Evolutionary conservation across 2,329 filamentous ascomycete genomes (phyloP).

Genomic region (Pseudocercospora macadamiae): DNA sequence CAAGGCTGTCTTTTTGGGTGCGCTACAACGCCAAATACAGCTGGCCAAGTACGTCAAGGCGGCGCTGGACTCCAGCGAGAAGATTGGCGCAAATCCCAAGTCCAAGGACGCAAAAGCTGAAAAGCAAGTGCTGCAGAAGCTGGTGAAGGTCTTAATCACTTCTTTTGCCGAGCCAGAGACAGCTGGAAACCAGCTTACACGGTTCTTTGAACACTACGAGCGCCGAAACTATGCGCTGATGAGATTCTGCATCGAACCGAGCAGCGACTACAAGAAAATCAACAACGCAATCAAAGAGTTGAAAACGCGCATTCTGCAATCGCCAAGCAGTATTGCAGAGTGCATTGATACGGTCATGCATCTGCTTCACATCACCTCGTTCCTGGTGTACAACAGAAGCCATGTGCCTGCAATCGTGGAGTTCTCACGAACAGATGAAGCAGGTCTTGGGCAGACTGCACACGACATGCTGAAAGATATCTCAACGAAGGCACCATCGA

Average conservation of each 20-base stretch:
- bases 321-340: conserved; percentile 58
- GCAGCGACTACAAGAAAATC: conserved; percentile 90
- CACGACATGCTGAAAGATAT: conserved; percentile 92
- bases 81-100: conserved; percentile 63
- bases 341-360: conserved; percentile 80
- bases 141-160: conserved; percentile 72
- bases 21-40: conserved; percentile 76
- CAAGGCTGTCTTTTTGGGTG: conserved; percentile 84
- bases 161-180: conserved; percentile 76
- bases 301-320: conserved; percentile 66
- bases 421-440: conserved; percentile 80
- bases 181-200: conserved; percentile 77
- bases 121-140: conserved; percentile 64
- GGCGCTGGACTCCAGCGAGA: conserved; percentile 84
- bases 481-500: conserved; percentile 81
- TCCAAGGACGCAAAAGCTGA: conserved; percentile 75
- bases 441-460: conserved; percentile 74
- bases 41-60: conserved; percentile 73
- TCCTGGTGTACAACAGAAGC: conserved; percentile 90
- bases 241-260: conserved; percentile 78
- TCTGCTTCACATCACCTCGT: conserved; percentile 79
- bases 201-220: conserved; percentile 89
- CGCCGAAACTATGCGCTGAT: conserved; percentile 87
- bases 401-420: conserved; percentile 90
- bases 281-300: conserved; percentile 89